Conservation (phyloP, 371 early-diverging fungal genomes). For the Rhizopus arrhizus region DNA sequence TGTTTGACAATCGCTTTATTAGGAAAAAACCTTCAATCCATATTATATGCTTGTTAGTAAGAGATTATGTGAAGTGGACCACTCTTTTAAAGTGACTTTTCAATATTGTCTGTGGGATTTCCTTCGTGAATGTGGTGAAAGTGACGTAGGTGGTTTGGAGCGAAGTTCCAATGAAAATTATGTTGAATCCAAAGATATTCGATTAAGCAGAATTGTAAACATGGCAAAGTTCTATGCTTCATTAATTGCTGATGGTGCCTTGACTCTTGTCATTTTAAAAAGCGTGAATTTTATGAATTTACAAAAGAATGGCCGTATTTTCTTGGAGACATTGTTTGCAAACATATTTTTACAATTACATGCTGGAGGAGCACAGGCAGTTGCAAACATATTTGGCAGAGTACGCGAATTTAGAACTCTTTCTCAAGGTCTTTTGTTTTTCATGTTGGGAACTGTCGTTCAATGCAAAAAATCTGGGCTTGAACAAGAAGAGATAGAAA, state of each 20-base stretch:
- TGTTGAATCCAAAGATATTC: conserved; percentile 39
- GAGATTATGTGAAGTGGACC: conserved; percentile 72
- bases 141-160: conserved; percentile 77
- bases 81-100: conserved; percentile 88
- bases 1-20: conserved; percentile 5
- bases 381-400: conserved; percentile 64
- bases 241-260: conserved; percentile 60
- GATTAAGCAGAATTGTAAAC: conserved; percentile 70
- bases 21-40: conserved; percentile 92
- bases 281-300: conserved; percentile 76
- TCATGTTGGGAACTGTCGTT: conserved; percentile 68
- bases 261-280: conserved; percentile 71
- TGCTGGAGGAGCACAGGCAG: conserved; percentile 48
- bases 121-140: conserved; percentile 76
- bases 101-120: conserved; percentile 96
- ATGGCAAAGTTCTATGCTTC: conserved; percentile 75
- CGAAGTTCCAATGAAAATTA: conserved; percentile 39
- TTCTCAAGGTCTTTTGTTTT: conserved; percentile 75
- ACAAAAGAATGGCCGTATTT: conserved; percentile 59
- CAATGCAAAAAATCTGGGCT: conserved; percentile 31
- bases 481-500: conserved; percentile 53
- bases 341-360: conserved; percentile 47
- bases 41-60: conserved; percentile 88
- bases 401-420: conserved; percentile 61
- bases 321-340: conserved; percentile 70